Evolutionary conservation across 2,329 filamentous ascomycete species (phyloP), one percentile per base, ranked within the genome.

Genomic region (Colletotrichum tanaceti): DNA sequence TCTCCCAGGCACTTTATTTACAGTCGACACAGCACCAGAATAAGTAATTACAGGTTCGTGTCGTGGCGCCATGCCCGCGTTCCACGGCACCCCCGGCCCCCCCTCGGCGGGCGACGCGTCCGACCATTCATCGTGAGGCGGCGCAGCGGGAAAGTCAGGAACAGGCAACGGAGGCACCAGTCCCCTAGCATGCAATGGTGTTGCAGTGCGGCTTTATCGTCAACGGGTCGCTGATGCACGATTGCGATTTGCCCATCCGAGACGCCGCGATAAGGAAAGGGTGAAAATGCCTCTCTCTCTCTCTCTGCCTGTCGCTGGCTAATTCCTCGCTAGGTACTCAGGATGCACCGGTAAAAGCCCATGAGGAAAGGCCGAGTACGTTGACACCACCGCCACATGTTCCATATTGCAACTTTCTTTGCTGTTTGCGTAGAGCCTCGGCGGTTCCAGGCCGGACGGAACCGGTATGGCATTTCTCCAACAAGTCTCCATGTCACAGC

Each of bases 121-220:
- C 41, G 54, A 35, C 47, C 65, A 65, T 59, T 43, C 47, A 53
- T 55, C 35, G 65, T 64, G 65, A 65, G 39, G 61, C 41, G 41
- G 38, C 53, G 53, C 39, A 57, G 66, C 14, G n/a, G n/a, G 49
- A 61, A 38, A 69, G 57, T 66, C 62, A 69, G 66, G 62, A 69
- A 69, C 66, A 66, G 62, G 49, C 49, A 55, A 65, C 50, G 44
- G 49, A 65, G 57, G 50, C 50, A 35, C 63, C 49, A 61, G 38
- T 50, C 66, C 50, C 28, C 57, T 52, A 43, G 47, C 47, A 52
- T 11, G 7, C 13, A 32, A 7, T 32, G 28, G 7, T 32, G 28
- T 18, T 16, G 47, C 57, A 24, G 49, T 55, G 43, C 22, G 66
- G 52, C 55, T 32, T 39, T 59, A 53, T 68, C 62, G 57, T 49